A percentile compares a stretch with the other conserved stretches of the same genome.
Evolutionary conservation across 2,329 filamentous ascomycete species (phyloP).

Genomic region (Botrytis paeoniae): DNA sequence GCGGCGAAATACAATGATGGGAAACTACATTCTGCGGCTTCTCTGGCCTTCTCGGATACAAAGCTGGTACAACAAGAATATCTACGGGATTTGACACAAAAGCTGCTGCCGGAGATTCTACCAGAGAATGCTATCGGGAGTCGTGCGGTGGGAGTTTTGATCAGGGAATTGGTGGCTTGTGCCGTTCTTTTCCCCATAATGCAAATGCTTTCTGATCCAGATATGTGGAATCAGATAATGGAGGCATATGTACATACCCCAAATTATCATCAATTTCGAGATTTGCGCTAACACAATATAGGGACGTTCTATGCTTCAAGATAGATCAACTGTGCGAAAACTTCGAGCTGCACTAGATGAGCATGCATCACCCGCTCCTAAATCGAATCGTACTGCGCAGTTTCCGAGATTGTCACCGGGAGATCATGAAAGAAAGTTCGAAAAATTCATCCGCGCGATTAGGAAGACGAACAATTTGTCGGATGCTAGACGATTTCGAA

Average conservation of each 20-base stretch:
- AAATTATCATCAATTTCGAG: background rate
- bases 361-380: constrained; percentile 80
- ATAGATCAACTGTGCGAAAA: constrained; percentile 90
- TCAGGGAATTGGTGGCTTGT: constrained; percentile 89
- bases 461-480: constrained; percentile 86
- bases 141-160: constrained; percentile 72
- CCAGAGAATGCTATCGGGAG: constrained; percentile 74
- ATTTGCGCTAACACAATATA: constrained; percentile 36
- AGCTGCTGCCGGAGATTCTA: constrained; percentile 71
- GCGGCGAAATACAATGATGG: constrained; percentile 91
- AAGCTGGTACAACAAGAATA: constrained; percentile 87
- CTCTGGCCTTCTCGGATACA: constrained; percentile 77
- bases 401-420: constrained; percentile 78
- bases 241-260: constrained; percentile 65
- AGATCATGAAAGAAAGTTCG: constrained; percentile 89
- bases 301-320: constrained; percentile 83
- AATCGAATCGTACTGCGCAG: constrained; percentile 58
- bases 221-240: constrained; percentile 96
- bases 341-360: constrained; percentile 89
- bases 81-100: constrained; percentile 69
- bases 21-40: constrained; percentile 81
- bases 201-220: constrained; percentile 79
- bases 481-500: constrained; percentile 87
- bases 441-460: constrained; percentile 88
- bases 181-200: constrained; percentile 83